Percentiles rank a stretch among this genome's conserved stretches.
These are phyloP conservation scores for Trichophyton simii DNA, from an alignment of 2,329 filamentous ascomycete genomes.

Conservation along the genomic window DNA sequence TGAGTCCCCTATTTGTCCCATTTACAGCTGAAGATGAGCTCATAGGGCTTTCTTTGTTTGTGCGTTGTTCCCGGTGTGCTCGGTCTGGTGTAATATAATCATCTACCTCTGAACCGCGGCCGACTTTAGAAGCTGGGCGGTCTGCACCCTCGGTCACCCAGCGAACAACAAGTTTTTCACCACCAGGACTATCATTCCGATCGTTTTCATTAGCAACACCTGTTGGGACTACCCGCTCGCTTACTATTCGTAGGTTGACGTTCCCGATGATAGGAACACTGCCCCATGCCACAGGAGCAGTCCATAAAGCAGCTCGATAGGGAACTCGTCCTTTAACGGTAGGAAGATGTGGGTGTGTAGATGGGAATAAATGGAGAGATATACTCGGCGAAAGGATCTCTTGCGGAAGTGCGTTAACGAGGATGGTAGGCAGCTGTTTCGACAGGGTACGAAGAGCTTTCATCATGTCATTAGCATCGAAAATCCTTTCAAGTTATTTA, in stretches of 20 bases:
- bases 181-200: slow-evolving; percentile 25
- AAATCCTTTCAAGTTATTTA: background rate
- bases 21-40: slow-evolving; percentile 17
- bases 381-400: slow-evolving; percentile 52
- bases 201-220: slow-evolving; percentile 26
- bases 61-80: background rate
- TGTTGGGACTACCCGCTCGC: slow-evolving; percentile 70
- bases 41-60: slow-evolving; percentile 7
- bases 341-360: slow-evolving; percentile 55
- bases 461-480: slow-evolving; percentile 1
- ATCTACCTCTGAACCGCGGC: background rate
- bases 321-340: slow-evolving; percentile 82
- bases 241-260: slow-evolving; percentile 73
- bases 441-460: slow-evolving; percentile 49
- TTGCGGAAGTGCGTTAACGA: slow-evolving; percentile 48
- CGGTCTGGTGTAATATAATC: background rate
- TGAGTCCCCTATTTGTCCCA: slow-evolving; percentile 30
- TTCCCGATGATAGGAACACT: slow-evolving; percentile 82
- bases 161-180: slow-evolving; percentile 77
- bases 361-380: slow-evolving; percentile 52
- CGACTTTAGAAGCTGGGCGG: background rate
- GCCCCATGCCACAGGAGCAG: slow-evolving; percentile 91
- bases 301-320: slow-evolving; percentile 90
- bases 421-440: slow-evolving; percentile 48
- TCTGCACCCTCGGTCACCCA: slow-evolving; percentile 55